A percentile compares a stretch with the other conserved stretches of the same genome.
Evolutionary conservation across 164 flowering plant species (phyloP).

Genomic region (Vitis rotundifolia): DNA sequence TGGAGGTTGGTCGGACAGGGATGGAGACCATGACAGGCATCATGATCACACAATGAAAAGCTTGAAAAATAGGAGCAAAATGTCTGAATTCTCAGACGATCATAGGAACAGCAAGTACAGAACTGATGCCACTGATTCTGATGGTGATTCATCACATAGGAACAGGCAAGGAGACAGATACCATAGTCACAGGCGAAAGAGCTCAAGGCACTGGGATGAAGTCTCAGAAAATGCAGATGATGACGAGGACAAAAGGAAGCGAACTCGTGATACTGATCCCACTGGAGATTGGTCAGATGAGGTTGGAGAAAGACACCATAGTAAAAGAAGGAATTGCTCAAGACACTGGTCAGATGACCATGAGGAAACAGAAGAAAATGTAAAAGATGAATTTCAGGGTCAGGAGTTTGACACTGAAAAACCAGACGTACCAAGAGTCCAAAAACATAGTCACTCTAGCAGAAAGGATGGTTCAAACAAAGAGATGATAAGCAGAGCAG

Average conservation of each 20-base stretch:
- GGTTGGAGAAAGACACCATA: too few relatives aligned
- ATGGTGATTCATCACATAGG: too few relatives aligned
- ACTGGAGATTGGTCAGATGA: too few relatives aligned
- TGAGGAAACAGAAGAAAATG: constrained; percentile 1
- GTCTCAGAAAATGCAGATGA: too few relatives aligned
- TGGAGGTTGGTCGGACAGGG: not conserved
- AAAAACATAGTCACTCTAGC: constrained; percentile 12
- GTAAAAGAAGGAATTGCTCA: too few relatives aligned
- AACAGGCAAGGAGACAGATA: too few relatives aligned
- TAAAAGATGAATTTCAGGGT: constrained; percentile 1
- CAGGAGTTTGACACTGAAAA: constrained; percentile 6
- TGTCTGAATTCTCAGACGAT: constrained; percentile 1
- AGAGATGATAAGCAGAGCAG: not conserved
- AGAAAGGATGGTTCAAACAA: constrained; percentile 13
- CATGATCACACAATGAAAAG: not conserved
- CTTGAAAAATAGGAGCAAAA: not conserved
- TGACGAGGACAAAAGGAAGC: too few relatives aligned
- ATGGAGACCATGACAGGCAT: not conserved
- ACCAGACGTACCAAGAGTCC: constrained; percentile 4
- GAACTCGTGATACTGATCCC: too few relatives aligned
- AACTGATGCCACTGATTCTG: too few relatives aligned
- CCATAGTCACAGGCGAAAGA: too few relatives aligned
- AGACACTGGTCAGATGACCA: constrained; percentile 1
- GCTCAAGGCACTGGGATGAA: too few relatives aligned
- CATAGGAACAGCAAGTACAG: not conserved